These are phyloP conservation scores for Lyophyllum atratum DNA, from an alignment of 768 basidiomycete genomes.

Conservation along the genomic window DNA sequence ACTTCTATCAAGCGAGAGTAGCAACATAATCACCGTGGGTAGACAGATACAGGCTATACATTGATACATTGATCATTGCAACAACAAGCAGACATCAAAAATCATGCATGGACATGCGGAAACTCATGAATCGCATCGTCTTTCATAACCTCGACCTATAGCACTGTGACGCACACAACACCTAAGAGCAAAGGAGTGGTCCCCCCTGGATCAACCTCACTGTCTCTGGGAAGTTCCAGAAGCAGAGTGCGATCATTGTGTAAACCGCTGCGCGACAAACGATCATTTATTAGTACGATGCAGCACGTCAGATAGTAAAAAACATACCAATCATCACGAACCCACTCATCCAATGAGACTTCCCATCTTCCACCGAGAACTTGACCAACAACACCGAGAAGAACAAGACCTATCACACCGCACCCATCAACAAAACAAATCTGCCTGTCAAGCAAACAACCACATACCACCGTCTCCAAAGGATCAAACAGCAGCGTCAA, in stretches of 20 bases:
- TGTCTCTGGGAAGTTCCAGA: slow-evolving; percentile 43
- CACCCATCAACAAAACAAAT: not conserved
- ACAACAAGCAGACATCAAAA: too few relatives aligned
- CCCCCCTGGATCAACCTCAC: slow-evolving; percentile 34
- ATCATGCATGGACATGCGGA: too few relatives aligned
- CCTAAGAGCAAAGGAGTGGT: slow-evolving; percentile 26
- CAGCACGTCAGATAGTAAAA: not conserved
- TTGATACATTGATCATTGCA: too few relatives aligned
- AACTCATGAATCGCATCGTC: too few relatives aligned
- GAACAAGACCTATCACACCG: slow-evolving; percentile 30
- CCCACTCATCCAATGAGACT: slow-evolving; percentile 50
- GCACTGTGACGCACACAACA: too few relatives aligned
- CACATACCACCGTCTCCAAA: slow-evolving; percentile 37
- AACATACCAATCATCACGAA: slow-evolving; percentile 35
- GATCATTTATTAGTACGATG: not conserved
- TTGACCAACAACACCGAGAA: slow-evolving; percentile 43
- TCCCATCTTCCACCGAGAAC: slow-evolving; percentile 48
- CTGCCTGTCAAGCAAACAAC: not conserved
- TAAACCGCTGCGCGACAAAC: slow-evolving; percentile 29
- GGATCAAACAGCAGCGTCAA: slow-evolving; percentile 41
- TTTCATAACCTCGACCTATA: too few relatives aligned
- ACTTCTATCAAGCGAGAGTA: too few relatives aligned
- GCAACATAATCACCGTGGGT: too few relatives aligned
- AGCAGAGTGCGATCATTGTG: slow-evolving; percentile 36
- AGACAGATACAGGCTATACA: too few relatives aligned